These are phyloP conservation scores for Komagataella phaffii DNA, from an alignment of 805 yeast species.

Conservation along the genomic window DNA sequence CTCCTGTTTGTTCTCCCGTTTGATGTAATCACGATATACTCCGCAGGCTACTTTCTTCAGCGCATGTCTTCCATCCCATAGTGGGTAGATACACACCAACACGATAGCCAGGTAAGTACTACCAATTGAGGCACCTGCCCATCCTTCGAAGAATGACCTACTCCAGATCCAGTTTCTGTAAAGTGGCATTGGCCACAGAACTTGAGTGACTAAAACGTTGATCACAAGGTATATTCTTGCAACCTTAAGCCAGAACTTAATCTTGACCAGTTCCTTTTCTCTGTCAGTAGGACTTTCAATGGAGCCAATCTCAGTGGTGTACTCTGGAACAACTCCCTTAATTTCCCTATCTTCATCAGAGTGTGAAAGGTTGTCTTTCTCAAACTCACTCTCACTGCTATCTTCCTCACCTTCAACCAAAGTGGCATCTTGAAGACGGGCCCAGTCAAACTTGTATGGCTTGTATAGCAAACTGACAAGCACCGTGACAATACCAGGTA, in stretches of 20 bases:
- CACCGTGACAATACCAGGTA: constrained; percentile 19
- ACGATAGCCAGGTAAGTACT: constrained; percentile 20
- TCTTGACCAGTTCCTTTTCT: constrained; percentile 3
- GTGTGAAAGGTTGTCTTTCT: neutral
- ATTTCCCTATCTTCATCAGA: neutral
- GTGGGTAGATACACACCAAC: constrained; percentile 20
- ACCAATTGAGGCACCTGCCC: constrained; percentile 16
- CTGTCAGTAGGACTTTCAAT: neutral
- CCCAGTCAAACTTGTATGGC: constrained; percentile 20
- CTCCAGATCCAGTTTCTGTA: constrained; percentile 22
- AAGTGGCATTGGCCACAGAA: constrained; percentile 24
- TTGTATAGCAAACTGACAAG: constrained; percentile 14
- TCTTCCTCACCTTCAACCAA: constrained; percentile 4
- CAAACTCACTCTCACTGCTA: constrained; percentile 1
- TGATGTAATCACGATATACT: neutral
- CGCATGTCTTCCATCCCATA: constrained; percentile 21
- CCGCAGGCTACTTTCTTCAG: constrained; percentile 1
- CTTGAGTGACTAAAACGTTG: constrained; percentile 21
- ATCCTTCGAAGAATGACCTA: constrained; percentile 18
- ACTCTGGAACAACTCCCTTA: neutral
- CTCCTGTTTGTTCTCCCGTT: neutral
- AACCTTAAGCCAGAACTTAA: constrained; percentile 11
- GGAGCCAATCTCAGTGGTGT: neutral
- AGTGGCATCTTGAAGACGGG: constrained; percentile 9
- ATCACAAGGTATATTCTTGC: constrained; percentile 15